A percentile compares a stretch with the other conserved stretches of the same genome.
These are phyloP conservation scores for Malassezia arunalokei DNA, from an alignment of 1,284 basidiomycete genomes.

Conservation along the genomic window DNA sequence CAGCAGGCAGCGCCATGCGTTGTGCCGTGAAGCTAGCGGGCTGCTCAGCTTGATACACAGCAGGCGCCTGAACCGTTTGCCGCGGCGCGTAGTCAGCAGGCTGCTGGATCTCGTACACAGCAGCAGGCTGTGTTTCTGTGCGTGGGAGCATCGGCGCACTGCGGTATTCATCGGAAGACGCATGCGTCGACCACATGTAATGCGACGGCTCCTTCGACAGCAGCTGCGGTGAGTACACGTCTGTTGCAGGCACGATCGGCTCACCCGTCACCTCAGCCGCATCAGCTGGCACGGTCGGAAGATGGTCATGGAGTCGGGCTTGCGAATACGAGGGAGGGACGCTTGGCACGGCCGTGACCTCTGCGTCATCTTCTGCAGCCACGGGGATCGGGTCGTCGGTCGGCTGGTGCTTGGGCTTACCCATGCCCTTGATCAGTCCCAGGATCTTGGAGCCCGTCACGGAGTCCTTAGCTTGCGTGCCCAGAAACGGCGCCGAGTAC, in stretches of 20 bases:
- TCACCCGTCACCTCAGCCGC: neutral
- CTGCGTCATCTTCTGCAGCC: neutral
- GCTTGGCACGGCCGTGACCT: no score
- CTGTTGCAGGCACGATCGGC: no score
- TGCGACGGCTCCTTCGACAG: neutral
- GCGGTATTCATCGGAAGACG: neutral
- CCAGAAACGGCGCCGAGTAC: conserved; percentile 4
- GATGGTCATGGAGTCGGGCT: no score
- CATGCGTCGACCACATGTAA: neutral
- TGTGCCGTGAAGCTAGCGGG: neutral
- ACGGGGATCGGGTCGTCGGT: neutral
- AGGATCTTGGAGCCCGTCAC: neutral
- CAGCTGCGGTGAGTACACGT: no score
- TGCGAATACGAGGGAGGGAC: no score
- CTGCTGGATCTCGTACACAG: neutral
- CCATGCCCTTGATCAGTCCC: neutral
- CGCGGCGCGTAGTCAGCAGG: neutral
- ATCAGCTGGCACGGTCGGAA: neutral
- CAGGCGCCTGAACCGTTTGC: neutral
- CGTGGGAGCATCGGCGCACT: no score
- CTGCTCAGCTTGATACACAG: neutral
- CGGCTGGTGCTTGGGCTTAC: neutral
- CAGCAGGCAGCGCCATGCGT: neutral
- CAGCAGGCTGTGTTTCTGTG: no score
- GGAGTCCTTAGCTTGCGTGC: neutral